These are phyloP conservation scores for Debaryomyces psychrophilus DNA, from an alignment of 1,139 yeast genomes.

Conservation along the genomic window DNA sequence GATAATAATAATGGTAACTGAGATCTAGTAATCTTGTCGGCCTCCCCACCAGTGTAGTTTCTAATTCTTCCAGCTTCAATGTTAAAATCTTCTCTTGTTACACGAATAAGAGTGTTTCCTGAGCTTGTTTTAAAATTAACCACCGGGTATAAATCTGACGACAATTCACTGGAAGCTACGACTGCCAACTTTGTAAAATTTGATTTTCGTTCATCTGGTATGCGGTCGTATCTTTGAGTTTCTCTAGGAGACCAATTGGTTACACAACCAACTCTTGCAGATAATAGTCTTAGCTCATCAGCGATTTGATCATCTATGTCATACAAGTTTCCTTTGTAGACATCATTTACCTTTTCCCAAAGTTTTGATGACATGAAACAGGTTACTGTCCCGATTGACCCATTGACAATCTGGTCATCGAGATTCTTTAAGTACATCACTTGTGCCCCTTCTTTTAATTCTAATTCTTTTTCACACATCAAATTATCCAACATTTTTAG, in stretches of 20 bases:
- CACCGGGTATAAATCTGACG: slow-evolving; percentile 50
- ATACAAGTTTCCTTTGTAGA: slow-evolving; percentile 26
- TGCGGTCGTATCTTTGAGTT: slow-evolving; percentile 31
- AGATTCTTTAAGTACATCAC: slow-evolving; percentile 58
- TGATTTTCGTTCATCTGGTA: slow-evolving; percentile 32
- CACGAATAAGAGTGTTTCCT: slow-evolving; percentile 43
- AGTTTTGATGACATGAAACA: slow-evolving; percentile 57
- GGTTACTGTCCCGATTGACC: slow-evolving; percentile 58
- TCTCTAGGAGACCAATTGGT: slow-evolving; percentile 46
- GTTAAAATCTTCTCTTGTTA: slow-evolving; percentile 74
- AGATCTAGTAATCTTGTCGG: slow-evolving; percentile 38
- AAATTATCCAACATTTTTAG: slow-evolving; percentile 42
- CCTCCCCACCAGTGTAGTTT: slow-evolving; percentile 13
- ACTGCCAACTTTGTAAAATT: slow-evolving; percentile 32
- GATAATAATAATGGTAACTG: slow-evolving; percentile 79
- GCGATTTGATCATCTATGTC: slow-evolving; percentile 25
- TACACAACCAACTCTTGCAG: slow-evolving; percentile 28
- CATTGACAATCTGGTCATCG: slow-evolving; percentile 54
- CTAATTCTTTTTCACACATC: slow-evolving; percentile 49
- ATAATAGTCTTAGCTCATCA: slow-evolving; percentile 32
- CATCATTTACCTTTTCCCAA: slow-evolving; percentile 32
- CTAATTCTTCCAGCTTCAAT: slow-evolving; percentile 33
- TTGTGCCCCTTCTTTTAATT: slow-evolving; percentile 61
- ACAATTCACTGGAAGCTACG: slow-evolving; percentile 34
- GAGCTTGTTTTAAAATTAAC: slow-evolving; percentile 53